Evolutionary conservation across 306 rosid species (phyloP).

Genomic region (Lathyrus sativus): DNA sequence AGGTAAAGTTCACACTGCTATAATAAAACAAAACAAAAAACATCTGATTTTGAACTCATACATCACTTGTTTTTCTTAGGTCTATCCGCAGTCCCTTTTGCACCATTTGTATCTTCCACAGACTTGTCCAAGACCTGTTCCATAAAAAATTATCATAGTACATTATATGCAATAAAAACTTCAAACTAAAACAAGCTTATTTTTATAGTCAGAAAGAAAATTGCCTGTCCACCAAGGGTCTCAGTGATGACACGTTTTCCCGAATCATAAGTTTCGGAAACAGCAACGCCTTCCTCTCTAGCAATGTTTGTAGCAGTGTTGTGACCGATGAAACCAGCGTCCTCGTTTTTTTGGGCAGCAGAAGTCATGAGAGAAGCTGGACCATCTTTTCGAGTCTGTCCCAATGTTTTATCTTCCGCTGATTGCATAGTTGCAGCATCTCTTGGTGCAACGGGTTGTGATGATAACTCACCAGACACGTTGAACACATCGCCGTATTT

Average conservation of each 20-base stretch:
- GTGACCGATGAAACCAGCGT: slow-evolving; percentile 40
- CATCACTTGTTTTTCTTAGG: slow-evolving; percentile 29
- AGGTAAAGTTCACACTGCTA: not conserved
- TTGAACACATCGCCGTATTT: slow-evolving; percentile 59
- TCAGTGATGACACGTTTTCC: slow-evolving; percentile 42
- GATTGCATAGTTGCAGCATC: slow-evolving; percentile 60
- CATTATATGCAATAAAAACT: not conserved
- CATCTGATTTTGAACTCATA: not conserved
- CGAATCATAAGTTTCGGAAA: slow-evolving; percentile 10
- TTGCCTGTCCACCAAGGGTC: slow-evolving; percentile 52
- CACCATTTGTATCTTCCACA: slow-evolving; percentile 3
- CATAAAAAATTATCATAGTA: not conserved
- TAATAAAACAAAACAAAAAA: not conserved
- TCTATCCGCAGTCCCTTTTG: not conserved
- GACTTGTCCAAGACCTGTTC: slow-evolving; percentile 34
- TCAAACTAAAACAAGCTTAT: too few relatives aligned
- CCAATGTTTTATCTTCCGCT: slow-evolving; percentile 43
- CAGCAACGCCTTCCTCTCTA: slow-evolving; percentile 42
- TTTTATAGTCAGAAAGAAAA: too few relatives aligned
- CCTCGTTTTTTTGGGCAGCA: slow-evolving; percentile 46
- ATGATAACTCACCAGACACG: slow-evolving; percentile 58
- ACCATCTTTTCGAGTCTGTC: slow-evolving; percentile 45
- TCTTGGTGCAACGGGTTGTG: slow-evolving; percentile 44
- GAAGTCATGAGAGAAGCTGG: slow-evolving; percentile 58
- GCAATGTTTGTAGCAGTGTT: slow-evolving; percentile 26